Percentiles rank a stretch among this genome's conserved stretches.
Conservation (phyloP, 2,329 filamentous ascomycete genomes). For the Botrytis squamosa region DNA sequence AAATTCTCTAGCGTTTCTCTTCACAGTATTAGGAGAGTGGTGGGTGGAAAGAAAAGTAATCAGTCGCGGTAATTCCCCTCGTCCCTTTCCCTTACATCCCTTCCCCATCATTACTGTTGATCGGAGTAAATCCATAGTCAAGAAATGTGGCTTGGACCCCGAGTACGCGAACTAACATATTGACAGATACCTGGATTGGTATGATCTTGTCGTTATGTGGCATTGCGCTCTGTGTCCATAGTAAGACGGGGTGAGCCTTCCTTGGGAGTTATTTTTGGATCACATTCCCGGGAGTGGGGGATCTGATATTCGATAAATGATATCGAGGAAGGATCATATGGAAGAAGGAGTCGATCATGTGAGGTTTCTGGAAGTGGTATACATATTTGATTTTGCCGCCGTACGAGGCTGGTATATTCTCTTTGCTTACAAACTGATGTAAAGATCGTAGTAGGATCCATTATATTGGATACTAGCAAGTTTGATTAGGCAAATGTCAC, state of each 20-base stretch:
- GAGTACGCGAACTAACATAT: background rate
- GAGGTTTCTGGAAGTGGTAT: background rate
- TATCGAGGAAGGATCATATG: background rate
- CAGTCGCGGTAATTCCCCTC: conserved; percentile 61
- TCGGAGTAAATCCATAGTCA: background rate
- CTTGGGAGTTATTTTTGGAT: conserved; percentile 10
- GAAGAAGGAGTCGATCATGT: background rate
- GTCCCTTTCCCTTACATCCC: background rate
- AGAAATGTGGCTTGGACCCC: background rate
- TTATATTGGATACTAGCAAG: background rate
- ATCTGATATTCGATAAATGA: background rate
- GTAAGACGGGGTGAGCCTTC: conserved; percentile 44
- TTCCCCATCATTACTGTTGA: background rate
- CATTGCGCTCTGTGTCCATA: conserved; percentile 80
- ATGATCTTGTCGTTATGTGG: conserved; percentile 77
- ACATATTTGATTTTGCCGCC: background rate
- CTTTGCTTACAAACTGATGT: background rate
- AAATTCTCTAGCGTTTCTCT: conserved; percentile 92
- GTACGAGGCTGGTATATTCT: background rate
- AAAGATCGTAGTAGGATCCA: background rate
- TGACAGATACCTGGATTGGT: conserved; percentile 74
- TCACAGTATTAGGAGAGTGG: conserved; percentile 93
- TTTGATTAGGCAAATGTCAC: background rate
- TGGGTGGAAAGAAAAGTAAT: conserved; percentile 92
- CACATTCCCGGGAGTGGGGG: background rate